Base-by-base conservation (phyloP, 768 basidiomycete species). In the Hygrophorus pudorinus region DNA sequence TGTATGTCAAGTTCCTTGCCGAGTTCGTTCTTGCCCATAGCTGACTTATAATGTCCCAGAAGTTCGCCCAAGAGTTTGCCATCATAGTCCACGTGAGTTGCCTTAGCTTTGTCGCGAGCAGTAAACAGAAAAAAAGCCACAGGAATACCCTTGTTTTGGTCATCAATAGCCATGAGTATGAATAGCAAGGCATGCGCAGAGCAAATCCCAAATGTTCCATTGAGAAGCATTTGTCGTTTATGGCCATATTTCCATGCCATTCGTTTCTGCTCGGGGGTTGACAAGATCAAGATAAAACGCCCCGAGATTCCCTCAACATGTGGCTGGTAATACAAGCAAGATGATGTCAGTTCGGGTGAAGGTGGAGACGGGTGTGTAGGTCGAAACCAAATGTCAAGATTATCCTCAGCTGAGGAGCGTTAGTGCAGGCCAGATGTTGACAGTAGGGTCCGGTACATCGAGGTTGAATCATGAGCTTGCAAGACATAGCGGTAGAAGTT, bases 361-460 rank as follows among this genome's bases (percentile, higher is more conserved):
- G 57, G 57, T 7, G 54, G 56, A 14, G 30, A 37, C 17, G 57
- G 43, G 7, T 51, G 42, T 1, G 51, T 47, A 11, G 38, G 3
- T 16, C 46, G 41, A 38, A 59, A 56, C 59, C 59, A 61, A 12
- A 34, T 32, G 32, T 60, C 51, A 12, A 60, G 47, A 33, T 61
- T 61, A 2, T 48, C 51, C 38, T 59, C 49, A 5, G 60, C 52
- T 30, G 54, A 48, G 10, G 57, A 46, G 7, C 53, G n/a, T 38
- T 57, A 56, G 9, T 38, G 28, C 32, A 61, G 54, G 8, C 57
- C 56, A 30, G 39, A 32, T 46, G 57, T 56, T 21, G 35, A 33
- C 14, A 53, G 37, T 29, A 57, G 46, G 14, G 45, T 49, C 9
- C 54, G 47, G 38, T 60, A 60, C 3, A 60, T 45, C 13, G 56